phyloP scores from a whole-genome alignment of 192 early-diverging fungal species.

The Podila epigama region DNA sequence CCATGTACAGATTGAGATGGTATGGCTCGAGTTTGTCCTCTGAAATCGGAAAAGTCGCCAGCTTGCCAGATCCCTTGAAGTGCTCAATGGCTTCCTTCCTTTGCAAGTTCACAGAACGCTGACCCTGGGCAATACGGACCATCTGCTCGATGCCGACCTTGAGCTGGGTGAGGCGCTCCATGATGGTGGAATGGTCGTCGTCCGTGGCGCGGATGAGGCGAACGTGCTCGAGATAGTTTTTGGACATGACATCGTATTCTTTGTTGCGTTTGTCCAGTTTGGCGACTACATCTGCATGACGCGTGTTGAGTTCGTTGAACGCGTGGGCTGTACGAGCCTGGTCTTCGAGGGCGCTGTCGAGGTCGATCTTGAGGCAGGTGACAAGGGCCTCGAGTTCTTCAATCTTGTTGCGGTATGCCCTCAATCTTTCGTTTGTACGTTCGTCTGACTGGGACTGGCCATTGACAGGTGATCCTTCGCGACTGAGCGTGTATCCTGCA shows the following conservation, averaged over 20 bases:
- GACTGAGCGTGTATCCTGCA: background rate
- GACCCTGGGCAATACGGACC: conserved; percentile 33
- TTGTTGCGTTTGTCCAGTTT: conserved; percentile 17
- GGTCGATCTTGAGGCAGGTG: conserved; percentile 5
- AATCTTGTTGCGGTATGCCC: conserved; percentile 14
- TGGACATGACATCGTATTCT: conserved; percentile 47
- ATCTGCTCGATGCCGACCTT: conserved; percentile 33
- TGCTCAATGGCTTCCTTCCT: conserved; percentile 21
- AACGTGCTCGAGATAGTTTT: conserved; percentile 44
- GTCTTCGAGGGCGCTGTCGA: background rate
- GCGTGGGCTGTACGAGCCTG: background rate
- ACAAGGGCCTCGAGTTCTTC: conserved; percentile 18
- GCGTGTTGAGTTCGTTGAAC: conserved; percentile 4
- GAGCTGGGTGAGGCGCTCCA: conserved; percentile 20
- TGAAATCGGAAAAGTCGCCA: conserved; percentile 10
- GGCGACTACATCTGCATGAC: conserved; percentile 14
- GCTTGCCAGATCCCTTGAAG: conserved; percentile 10
- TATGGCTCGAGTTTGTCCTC: conserved; percentile 25
- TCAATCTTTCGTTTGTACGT: background rate
- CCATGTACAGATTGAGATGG: conserved; percentile 42
- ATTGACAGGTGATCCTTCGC: conserved; percentile 26
- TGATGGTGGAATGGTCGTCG: conserved; percentile 43
- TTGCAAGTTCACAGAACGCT: conserved; percentile 25
- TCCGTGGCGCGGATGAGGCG: conserved; percentile 38
- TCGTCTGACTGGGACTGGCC: background rate